These are phyloP conservation scores for Blastocystis sp. DNA, from an alignment of 352 stramenopile genomes.

Conservation along the genomic window DNA sequence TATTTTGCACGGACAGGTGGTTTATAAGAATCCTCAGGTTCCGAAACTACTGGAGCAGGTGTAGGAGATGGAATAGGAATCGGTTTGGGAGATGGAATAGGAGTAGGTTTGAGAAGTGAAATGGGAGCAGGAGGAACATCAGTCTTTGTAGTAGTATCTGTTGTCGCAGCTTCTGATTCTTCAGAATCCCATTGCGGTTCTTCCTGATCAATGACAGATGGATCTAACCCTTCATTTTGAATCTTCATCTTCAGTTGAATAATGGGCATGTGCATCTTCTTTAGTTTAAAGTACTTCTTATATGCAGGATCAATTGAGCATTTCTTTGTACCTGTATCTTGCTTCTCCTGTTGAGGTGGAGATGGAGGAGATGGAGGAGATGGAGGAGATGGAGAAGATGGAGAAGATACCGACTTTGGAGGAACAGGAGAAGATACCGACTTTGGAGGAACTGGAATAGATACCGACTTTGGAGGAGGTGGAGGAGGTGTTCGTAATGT, in stretches of 20 bases:
- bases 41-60: not conserved
- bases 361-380: slow-evolving; percentile 65
- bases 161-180: not conserved
- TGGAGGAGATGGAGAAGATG: slow-evolving; percentile 60
- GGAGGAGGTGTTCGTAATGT: not conserved
- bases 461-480: not conserved
- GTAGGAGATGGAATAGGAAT: not conserved
- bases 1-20: not conserved
- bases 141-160: not conserved
- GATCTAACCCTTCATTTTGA: slow-evolving; percentile 72
- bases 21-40: slow-evolving; percentile 15
- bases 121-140: not conserved
- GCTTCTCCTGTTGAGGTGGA: no score
- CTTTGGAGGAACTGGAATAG: not conserved
- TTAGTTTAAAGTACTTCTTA: slow-evolving; percentile 79
- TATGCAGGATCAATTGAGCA: slow-evolving; percentile 68
- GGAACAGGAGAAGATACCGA: slow-evolving; percentile 68
- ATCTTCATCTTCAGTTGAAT: slow-evolving; percentile 79
- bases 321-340: not conserved
- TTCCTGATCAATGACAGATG: slow-evolving; percentile 70
- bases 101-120: not conserved
- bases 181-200: slow-evolving; percentile 65
- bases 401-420: slow-evolving; percentile 64
- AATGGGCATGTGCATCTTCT: slow-evolving; percentile 73
- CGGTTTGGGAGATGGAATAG: not conserved